Evolutionary conservation across 331 rosid species (phyloP).

Genomic region (Prunus yedoensis): DNA sequence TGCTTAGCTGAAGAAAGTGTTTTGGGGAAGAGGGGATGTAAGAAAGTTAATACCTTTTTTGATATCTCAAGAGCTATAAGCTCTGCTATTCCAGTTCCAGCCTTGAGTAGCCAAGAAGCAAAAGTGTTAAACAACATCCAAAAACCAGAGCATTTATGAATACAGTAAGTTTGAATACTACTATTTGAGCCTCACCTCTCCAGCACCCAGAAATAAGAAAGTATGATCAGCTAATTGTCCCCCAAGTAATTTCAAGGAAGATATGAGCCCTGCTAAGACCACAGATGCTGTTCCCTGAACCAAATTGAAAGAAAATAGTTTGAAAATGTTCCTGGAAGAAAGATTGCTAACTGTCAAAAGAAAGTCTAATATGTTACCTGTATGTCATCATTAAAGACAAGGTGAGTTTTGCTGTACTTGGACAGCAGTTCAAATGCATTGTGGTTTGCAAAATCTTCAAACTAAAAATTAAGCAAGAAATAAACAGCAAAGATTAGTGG

Average conservation of each 20-base stretch:
- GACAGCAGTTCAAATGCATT: slow-evolving; percentile 92
- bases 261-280: slow-evolving; percentile 83
- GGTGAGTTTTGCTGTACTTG: slow-evolving; percentile 79
- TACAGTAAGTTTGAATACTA: background rate
- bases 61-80: slow-evolving; percentile 93
- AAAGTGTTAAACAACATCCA: slow-evolving; percentile 28
- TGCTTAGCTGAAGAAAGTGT: background rate
- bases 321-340: background rate
- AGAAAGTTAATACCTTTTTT: slow-evolving; percentile 60
- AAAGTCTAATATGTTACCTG: slow-evolving; percentile 48
- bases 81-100: slow-evolving; percentile 98
- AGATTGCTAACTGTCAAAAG: background rate
- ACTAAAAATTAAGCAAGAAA: slow-evolving; percentile 47
- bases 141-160: slow-evolving; percentile 3
- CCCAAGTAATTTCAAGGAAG: slow-evolving; percentile 77
- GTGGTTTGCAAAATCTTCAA: slow-evolving; percentile 98
- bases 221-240: slow-evolving; percentile 76
- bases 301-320: slow-evolving; percentile 19
- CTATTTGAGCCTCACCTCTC: slow-evolving; percentile 61
- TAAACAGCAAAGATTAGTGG: background rate
- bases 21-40: background rate
- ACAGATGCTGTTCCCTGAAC: slow-evolving; percentile 94
- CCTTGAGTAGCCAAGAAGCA: slow-evolving; percentile 51
- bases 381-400: slow-evolving; percentile 91
- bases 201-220: slow-evolving; percentile 95